A percentile compares a stretch with the other conserved stretches of the same genome.
Evolutionary conservation across 2,329 filamentous ascomycete species (phyloP).

Genomic region (Alternaria sp.): DNA sequence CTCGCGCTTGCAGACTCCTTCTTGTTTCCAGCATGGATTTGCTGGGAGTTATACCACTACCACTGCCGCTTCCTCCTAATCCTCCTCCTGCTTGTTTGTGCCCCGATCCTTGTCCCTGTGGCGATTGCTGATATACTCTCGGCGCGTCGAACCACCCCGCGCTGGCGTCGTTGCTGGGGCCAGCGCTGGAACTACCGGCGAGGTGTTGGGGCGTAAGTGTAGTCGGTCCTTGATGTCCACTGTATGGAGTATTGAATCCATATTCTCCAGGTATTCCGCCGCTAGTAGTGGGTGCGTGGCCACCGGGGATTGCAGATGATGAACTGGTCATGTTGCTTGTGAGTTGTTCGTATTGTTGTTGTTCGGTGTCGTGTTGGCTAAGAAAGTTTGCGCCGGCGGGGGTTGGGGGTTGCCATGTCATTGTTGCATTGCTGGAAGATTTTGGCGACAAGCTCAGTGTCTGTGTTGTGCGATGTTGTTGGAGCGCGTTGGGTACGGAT

Average conservation of each 20-base stretch:
- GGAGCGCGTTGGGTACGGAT: background rate
- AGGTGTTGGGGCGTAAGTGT: too few species aligned
- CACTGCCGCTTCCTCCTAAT: background rate
- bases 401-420: slow-evolving; percentile 6
- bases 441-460: background rate
- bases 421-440: slow-evolving; percentile 12
- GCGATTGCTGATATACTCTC: background rate
- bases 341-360: background rate
- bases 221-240: too few species aligned
- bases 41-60: background rate
- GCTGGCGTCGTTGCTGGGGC: background rate
- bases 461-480: background rate
- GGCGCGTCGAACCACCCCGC: background rate
- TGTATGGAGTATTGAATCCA: too few species aligned
- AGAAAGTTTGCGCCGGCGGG: background rate
- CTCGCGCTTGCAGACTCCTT: slow-evolving; percentile 40
- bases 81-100: background rate
- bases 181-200: background rate
- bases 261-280: too few species aligned
- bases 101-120: background rate
- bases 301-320: too few species aligned
- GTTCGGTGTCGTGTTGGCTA: background rate
- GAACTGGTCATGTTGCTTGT: background rate
- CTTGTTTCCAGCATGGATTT: slow-evolving; percentile 31
- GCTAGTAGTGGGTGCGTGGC: background rate